Base-by-base conservation (phyloP, 2,329 filamentous ascomycete species). In the Hymenoscyphus fructigenus region DNA sequence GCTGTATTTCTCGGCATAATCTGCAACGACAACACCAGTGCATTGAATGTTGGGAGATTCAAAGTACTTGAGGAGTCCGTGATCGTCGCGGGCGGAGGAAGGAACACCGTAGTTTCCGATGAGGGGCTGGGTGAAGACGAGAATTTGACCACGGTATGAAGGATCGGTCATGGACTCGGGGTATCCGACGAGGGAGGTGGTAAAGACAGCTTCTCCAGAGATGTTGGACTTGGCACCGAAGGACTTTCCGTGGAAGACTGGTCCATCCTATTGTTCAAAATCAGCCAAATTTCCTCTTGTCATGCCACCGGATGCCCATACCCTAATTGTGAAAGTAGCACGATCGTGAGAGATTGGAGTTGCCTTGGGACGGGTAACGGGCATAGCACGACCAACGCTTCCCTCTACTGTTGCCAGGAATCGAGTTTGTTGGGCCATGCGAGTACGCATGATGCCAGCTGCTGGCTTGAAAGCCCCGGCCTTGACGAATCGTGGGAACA, bases 51-150 rank as follows among this genome's bases (percentile, higher is more conserved):
- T 92, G 61, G 95, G 95, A 32, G 93, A 97, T 81, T 99, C 95
- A 75, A 99, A 99, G 84, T 98, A 96, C 82, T 95, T 95, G 77
- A 98, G 85, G 66, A 99, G 87, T 73, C 95, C 95, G 79, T 88
- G 91, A 79, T 93, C 83, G 79, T 99, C 95, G 70, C 92, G 90
- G 74, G 88, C 85, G 69, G 84, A 88, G 36, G 93, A 96, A 17
- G 95, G 95, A 20, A 99, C 94, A 73, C 95, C 95, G 78, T 99
- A 99, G 85, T 99, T 99, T 76, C 95, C 95, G 75, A 99, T 97
- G 72, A 99, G 83, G 41, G 95, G 95, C 79, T 97, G 93, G 71
- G 95, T 99, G 84, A 98, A 97, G 79, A 98, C 94, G 73, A 99
- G 85, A 72, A 99, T 98, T 83, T 99, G 95, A 71, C 95, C 91